Evolutionary conservation across 2,329 filamentous ascomycete genomes (phyloP), one percentile per base, ranked within the genome.

Genomic region (Ceratocystis ficicola): DNA sequence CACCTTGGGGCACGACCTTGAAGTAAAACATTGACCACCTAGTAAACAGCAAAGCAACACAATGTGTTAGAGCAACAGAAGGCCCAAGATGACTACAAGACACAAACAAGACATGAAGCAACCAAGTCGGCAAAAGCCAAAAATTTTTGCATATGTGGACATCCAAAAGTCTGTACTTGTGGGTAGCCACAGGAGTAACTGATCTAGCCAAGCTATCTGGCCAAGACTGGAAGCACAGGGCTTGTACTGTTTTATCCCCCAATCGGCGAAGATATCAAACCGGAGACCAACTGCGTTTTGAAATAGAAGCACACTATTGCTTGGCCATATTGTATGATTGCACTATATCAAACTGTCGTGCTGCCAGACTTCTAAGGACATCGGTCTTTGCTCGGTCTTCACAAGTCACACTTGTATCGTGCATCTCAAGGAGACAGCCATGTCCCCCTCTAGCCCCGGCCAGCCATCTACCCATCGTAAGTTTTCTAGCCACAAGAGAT

Each of bases 341-440:
- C 36, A 41, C 36, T 15, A 41, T 41, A 41, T 5, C 36, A 41
- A 12, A 12, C 36, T 10, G 10, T 36, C 28, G 8, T 32, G 28
- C 32, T n/a, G 55, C 55, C 8, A 15, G 8, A 20, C 17, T 3
- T 57, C 28, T 20, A 36, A 10, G 25, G 20, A 59, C n/a, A 15
- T 36, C 55, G 55, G 55, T 59, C 8, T 20, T 59, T 59, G 32
- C 17, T 59, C 55, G 55, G 55, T n/a, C 32, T 59, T 32, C n/a
- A 15, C 8, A 36, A 17, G 15, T 59, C 15, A 3, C 5, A 59
- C 55, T 32, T 36, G 1, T 3, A n/a, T 10, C n/a, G 28, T n/a
- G 17, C 15, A 15, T n/a, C 28, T 32, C 7, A 4, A 7, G 12
- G 12, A 32, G 6, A 36, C n/a, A 5, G 17, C 17, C 17, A 36